These are phyloP conservation scores for Botrytis byssoidea DNA, from an alignment of 2,329 filamentous ascomycete genomes.

Conservation along the genomic window DNA sequence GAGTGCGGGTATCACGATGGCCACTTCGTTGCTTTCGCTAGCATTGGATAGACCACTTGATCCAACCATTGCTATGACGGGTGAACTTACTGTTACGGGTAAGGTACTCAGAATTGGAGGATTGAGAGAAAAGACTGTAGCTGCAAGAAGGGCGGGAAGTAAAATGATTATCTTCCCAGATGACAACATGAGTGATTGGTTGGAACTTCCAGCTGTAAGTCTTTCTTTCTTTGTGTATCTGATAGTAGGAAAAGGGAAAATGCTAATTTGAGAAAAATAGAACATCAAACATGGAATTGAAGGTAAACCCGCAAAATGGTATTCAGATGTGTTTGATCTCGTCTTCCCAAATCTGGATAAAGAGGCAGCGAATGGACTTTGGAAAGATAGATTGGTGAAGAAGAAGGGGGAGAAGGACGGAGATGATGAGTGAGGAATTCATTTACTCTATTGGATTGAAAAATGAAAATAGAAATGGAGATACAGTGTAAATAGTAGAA, in stretches of 20 bases:
- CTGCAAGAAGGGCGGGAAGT: conserved; percentile 86
- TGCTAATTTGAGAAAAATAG: conserved; percentile 49
- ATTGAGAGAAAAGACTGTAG: conserved; percentile 93
- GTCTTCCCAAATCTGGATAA: conserved; percentile 82
- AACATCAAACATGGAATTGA: conserved; percentile 98
- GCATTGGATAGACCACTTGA: conserved; percentile 76
- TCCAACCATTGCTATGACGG: conserved; percentile 94
- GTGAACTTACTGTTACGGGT: conserved; percentile 92
- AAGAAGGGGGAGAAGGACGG: conserved; percentile 32
- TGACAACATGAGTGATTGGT: conserved; percentile 96
- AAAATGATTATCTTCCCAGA: conserved; percentile 92
- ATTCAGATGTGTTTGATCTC: conserved; percentile 86
- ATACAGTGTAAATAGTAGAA: background rate
- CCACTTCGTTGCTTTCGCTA: conserved; percentile 84
- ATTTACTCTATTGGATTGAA: background rate
- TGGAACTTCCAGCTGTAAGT: conserved; percentile 92
- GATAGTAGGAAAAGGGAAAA: background rate
- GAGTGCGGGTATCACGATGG: conserved; percentile 95
- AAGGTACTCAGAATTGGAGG: conserved; percentile 96
- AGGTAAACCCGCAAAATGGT: conserved; percentile 90
- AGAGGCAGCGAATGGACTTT: conserved; percentile 66
- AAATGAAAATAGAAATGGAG: background rate
- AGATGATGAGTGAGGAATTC: conserved; percentile 32
- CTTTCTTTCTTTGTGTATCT: background rate
- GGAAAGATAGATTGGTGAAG: conserved; percentile 42